Base-by-base conservation (phyloP, 441 rosid species). In the Euphorbia celastroides region DNA sequence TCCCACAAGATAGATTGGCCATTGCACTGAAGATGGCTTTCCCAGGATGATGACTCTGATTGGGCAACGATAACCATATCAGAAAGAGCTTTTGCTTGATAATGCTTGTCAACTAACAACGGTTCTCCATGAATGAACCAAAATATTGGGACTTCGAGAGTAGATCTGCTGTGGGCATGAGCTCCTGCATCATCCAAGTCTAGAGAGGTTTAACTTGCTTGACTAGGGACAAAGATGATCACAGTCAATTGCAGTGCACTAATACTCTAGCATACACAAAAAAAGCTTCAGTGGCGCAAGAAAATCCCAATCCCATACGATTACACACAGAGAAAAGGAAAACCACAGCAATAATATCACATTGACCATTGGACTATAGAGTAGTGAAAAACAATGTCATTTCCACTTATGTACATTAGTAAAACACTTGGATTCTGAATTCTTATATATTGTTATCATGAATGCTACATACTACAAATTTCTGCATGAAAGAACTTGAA, bases 21-120 rank as follows among this genome's bases (percentile, higher is more conserved):
- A 71, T 95, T 95, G 73, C 99, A 95, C 77, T 95, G 99, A 74
- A 88, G 90, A 83, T 95, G 84, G 86, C 96, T 90, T 82, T 90
- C 99, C 99, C 98, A 92, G 32, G 98, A 86, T 57, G 98, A 79
- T 20, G 81, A 71, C 84, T 95, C 97, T n/a, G 99, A 95, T 78
- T 95, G 99, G 72, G 87, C 92, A 65, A 95, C 96, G 62, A 95
- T 75, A 50, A 92, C 88, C 98, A 95, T 95, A 78, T 95, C 89
- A 30, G 93, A 86, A 71, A 95, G 97, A 20, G 99, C 95, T 73
- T 86, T 95, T 68, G 99, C 92, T 79, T 87, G 98, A 80, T 95
- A 88, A 77, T 92, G 95, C 81, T 85, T 92, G 84, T 95, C 99
- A 72, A 95, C 85, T 73, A 95, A 70, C 61, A 95, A 79, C 20